Evolutionary conservation across 768 basidiomycete species (phyloP), one percentile per base, ranked within the genome.

Genomic region (Suillus luteus): DNA sequence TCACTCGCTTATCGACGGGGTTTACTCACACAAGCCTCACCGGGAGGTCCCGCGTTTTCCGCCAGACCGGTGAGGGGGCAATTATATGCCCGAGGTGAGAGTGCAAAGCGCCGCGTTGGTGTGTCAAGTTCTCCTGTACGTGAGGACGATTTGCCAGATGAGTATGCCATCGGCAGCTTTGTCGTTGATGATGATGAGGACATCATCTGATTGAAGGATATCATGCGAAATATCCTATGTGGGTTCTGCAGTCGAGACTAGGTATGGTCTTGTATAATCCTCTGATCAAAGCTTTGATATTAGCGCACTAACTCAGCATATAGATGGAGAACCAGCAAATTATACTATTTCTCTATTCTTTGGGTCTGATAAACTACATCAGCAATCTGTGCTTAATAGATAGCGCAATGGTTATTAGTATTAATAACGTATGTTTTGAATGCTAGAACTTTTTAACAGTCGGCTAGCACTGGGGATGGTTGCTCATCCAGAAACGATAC

Each of bases 151-250:
- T 83, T 81, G 59, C 76, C 82, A 7, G 89, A 93, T 65, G 82
- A 85, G 57, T 95, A 95, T 71, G 82, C 78, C 49, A 70, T 89
- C 51, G 93, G 86, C 12, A 94, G 89, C 71, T 95, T 95, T 68
- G 85, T 95, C 17, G 92, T 95, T 14, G 85, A 81, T 61, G 92
- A 95, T 70, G 90, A 92, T 48, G 89, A 82, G 24, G 88, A 91
- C 38, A 82, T 83, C 81, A 27, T 86, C 83, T 64, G 74, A 75
- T 35, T 61, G 49, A 60, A 31, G 37, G 37, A 51, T 51, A 17
- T 51, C 15, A 17, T 52, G 8, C 9, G 5, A 15, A 33, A 9
- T 54, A 33, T 12, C 33, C 19, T 11, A 12, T n/a, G 19, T 54
- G 3, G 5, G 19, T n/a, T 54, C 5, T 54, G 52, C 52, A 33